Evolutionary conservation across 352 stramenopile genomes (phyloP).

Genomic region (Phytophthora pinifolia): DNA sequence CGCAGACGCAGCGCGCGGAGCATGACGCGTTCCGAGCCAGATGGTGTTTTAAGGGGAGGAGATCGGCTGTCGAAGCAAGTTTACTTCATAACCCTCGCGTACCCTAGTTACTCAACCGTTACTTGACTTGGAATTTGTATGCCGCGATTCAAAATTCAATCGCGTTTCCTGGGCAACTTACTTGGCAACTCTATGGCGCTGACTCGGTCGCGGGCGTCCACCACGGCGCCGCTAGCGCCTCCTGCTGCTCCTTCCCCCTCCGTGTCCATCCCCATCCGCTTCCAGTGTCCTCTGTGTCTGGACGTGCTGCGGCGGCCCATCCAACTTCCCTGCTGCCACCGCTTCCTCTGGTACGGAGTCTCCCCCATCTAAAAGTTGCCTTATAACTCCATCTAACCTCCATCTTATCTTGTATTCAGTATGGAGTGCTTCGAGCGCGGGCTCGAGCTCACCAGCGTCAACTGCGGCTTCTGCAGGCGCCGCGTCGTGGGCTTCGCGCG

Average conservation of each 20-base stretch:
- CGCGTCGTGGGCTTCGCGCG: slow-evolving; percentile 74
- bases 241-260: slow-evolving; percentile 9
- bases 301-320: slow-evolving; percentile 69
- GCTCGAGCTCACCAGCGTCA: slow-evolving; percentile 72
- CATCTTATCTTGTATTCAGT: slow-evolving; percentile 21
- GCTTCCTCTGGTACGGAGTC: slow-evolving; percentile 59
- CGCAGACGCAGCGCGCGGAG: slow-evolving; percentile 33
- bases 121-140: slow-evolving; percentile 11
- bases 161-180: slow-evolving; percentile 7
- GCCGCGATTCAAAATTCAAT: slow-evolving; percentile 19
- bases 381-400: no score
- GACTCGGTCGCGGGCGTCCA: slow-evolving; percentile 25
- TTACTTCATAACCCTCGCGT: not conserved
- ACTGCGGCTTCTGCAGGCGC: slow-evolving; percentile 80
- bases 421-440: slow-evolving; percentile 72
- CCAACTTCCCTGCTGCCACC: slow-evolving; percentile 69
- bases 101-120: not conserved
- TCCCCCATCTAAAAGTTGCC: not conserved
- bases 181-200: slow-evolving; percentile 25
- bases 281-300: slow-evolving; percentile 79
- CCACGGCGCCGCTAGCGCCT: slow-evolving; percentile 3
- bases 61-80: slow-evolving; percentile 1
- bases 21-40: slow-evolving; percentile 28
- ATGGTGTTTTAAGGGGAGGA: slow-evolving; percentile 25
- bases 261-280: slow-evolving; percentile 53